Percentiles rank a stretch among this genome's conserved stretches.
Evolutionary conservation across 106 monocot species (phyloP).

Genomic region (Acanthochlamys bracteata): DNA sequence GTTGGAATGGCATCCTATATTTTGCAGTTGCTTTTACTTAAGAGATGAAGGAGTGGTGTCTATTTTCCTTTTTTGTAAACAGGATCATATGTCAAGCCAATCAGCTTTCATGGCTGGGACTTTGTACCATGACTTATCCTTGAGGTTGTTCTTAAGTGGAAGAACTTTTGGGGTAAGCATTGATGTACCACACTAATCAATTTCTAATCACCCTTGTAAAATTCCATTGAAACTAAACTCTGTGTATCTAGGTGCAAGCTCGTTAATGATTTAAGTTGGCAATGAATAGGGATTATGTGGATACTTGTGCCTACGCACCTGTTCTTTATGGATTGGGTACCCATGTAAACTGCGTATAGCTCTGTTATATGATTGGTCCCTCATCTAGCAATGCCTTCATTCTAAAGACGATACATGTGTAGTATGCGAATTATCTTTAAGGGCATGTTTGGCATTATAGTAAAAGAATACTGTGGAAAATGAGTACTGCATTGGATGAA

Average conservation of each 20-base stretch:
- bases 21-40: neutral
- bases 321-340: too few relatives aligned
- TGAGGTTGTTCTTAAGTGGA: slow-evolving; percentile 50
- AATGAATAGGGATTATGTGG: neutral
- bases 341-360: too few relatives aligned
- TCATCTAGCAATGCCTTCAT: too few relatives aligned
- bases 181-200: neutral
- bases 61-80: slow-evolving; percentile 9
- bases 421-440: too few relatives aligned
- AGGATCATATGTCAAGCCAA: slow-evolving; percentile 36
- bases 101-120: slow-evolving; percentile 45
- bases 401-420: too few relatives aligned
- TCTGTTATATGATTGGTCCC: too few relatives aligned
- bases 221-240: neutral
- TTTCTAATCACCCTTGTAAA: too few relatives aligned
- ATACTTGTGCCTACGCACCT: neutral
- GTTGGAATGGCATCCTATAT: neutral
- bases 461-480: too few relatives aligned
- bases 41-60: neutral
- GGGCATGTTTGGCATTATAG: too few relatives aligned
- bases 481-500: too few relatives aligned
- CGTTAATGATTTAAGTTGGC: neutral
- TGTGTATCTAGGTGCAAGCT: neutral
- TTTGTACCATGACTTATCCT: slow-evolving; percentile 72
- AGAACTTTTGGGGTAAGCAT: slow-evolving; percentile 45